Base-by-base conservation (phyloP, 2,329 filamentous ascomycete genomes). In the Fusarium phyllophilum region DNA sequence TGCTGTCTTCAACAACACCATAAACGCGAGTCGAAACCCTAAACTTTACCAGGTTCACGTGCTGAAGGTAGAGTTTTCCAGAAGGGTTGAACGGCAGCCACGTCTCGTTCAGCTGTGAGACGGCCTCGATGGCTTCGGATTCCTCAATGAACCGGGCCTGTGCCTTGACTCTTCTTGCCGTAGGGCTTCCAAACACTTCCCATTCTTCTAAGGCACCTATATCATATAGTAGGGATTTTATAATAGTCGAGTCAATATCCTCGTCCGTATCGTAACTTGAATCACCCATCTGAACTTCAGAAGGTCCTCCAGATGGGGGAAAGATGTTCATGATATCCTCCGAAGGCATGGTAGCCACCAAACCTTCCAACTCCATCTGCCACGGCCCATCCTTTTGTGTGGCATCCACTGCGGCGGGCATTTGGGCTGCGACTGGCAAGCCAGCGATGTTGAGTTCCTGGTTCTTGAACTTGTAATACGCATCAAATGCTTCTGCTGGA, bases 111-210 rank as follows among this genome's bases (percentile, higher is more conserved):
- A 86, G 77, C 4, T 66, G 63, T n/a, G 49, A 62, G 5, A 74
- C 79, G 0, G 82, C 84, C 15, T 80, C 70, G 46, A 72, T 72
- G 0, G 85, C 85, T 44, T 84, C 79, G 0, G 75, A 75, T 55
- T 84, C 83, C 4, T 83, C 73, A 8, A 75, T 26, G 49, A 86
- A 88, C 5, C 77, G 75, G 3, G 82, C 85, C 20, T 77, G 79
- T 1, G 81, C 85, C 68, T 85, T 85, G 24, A 82, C 65, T 6
- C 84, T 78, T 62, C 82, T 85, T 6, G 79, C 79, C 1, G 70
- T 59, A 8, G 66, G 49, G 12, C 75, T 70, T 3, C 59, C 61
- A 4, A 67, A 74, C 9, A 78, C 66, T 29, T 81, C 78, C 80
- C 82, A 84, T 57, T 72, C 78, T 66, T 84, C 82, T 6, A 86